Conservation (phyloP, 2,329 filamentous ascomycete genomes). For the Beauveria brongniartii region DNA sequence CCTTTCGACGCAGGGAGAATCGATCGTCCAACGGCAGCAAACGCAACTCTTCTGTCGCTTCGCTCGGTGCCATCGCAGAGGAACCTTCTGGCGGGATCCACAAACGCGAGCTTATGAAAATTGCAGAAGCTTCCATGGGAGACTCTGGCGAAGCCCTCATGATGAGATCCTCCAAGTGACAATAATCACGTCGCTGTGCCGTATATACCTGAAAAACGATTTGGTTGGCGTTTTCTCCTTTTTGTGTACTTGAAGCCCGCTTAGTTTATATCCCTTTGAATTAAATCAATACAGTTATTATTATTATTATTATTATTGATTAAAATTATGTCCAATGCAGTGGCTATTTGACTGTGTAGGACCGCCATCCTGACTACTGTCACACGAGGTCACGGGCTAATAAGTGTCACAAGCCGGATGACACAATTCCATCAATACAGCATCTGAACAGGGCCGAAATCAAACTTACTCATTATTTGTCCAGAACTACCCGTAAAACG, state of each 20-base stretch:
- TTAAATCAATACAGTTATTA: slow-evolving; percentile 3
- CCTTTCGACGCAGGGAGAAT: slow-evolving; percentile 24
- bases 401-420: too few relatives aligned
- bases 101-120: neutral
- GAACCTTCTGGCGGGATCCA: slow-evolving; percentile 20
- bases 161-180: slow-evolving; percentile 2
- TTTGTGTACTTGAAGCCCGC: slow-evolving; percentile 3
- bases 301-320: neutral
- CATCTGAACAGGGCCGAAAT: neutral
- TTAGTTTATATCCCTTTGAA: slow-evolving; percentile 4
- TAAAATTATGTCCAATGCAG: neutral
- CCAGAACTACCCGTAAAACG: neutral
- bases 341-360: neutral
- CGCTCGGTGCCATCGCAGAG: slow-evolving; percentile 40
- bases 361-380: too few relatives aligned
- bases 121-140: neutral
- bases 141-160: slow-evolving; percentile 8
- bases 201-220: neutral
- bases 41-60: slow-evolving; percentile 31
- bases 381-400: too few relatives aligned
- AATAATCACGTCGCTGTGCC: neutral
- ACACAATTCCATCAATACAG: too few relatives aligned
- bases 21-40: slow-evolving; percentile 26
- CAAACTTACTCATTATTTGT: neutral
- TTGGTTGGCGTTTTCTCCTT: neutral